phyloP scores from a whole-genome alignment of 2,329 filamentous ascomycete species.

The Aureobasidium mangrovei region DNA sequence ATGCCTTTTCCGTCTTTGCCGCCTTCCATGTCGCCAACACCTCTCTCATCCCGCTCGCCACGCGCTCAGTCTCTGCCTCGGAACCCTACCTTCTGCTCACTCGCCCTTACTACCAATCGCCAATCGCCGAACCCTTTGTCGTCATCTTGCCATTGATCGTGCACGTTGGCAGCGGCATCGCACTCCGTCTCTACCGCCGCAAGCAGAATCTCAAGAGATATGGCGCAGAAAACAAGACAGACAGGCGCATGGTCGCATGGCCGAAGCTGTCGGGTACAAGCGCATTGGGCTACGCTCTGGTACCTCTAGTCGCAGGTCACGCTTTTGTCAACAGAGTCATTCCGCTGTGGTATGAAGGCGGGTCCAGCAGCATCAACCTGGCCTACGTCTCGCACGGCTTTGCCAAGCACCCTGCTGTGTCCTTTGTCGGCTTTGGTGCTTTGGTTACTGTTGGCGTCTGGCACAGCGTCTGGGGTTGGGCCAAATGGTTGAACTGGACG shows the following conservation, averaged over 20 bases:
- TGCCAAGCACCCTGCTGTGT: slow-evolving; percentile 55
- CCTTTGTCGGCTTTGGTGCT: slow-evolving; percentile 60
- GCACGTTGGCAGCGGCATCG: slow-evolving; percentile 70
- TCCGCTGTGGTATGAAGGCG: slow-evolving; percentile 69
- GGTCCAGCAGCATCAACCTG: slow-evolving; percentile 76
- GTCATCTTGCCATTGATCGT: slow-evolving; percentile 64
- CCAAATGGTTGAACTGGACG: slow-evolving; percentile 66
- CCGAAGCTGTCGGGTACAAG: slow-evolving; percentile 63
- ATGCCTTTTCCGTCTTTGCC: slow-evolving; percentile 70
- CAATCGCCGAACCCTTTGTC: slow-evolving; percentile 68
- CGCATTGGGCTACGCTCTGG: slow-evolving; percentile 61
- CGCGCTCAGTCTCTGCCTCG: slow-evolving; percentile 61
- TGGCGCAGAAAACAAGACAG: slow-evolving; percentile 55
- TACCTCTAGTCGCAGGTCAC: slow-evolving; percentile 60
- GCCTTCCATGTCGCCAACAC: slow-evolving; percentile 73
- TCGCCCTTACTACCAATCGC: slow-evolving; percentile 83
- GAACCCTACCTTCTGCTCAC: slow-evolving; percentile 86
- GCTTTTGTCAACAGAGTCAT: slow-evolving; percentile 66
- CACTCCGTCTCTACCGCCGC: slow-evolving; percentile 65
- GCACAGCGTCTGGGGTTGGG: slow-evolving; percentile 77
- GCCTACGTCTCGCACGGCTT: slow-evolving; percentile 82
- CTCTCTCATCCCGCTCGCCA: slow-evolving; percentile 67
- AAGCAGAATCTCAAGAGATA: slow-evolving; percentile 65
- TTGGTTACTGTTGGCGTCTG: slow-evolving; percentile 60
- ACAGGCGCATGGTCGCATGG: slow-evolving; percentile 50